phyloP scores from a whole-genome alignment of 352 stramenopile species.

The Phytopythium vexans region DNA sequence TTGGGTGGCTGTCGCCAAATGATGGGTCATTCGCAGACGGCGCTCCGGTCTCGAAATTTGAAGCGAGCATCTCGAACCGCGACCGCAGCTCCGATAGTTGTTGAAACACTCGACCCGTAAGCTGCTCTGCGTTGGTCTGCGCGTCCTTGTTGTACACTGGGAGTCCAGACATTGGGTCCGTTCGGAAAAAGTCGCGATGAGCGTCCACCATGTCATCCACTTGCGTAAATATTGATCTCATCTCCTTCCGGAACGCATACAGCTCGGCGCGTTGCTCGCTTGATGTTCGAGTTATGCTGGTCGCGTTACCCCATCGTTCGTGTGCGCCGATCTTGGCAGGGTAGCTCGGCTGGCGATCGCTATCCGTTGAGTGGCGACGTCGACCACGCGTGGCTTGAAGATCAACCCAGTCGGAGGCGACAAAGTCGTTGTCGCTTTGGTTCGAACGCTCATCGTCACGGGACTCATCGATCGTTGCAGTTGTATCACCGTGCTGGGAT shows the following conservation, averaged over 20 bases:
- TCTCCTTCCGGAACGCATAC: constrained; percentile 58
- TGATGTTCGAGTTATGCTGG: background rate
- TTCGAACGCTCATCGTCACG: background rate
- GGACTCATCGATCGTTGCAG: background rate
- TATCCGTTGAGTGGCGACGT: too few relatives aligned
- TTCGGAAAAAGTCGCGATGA: constrained; percentile 59
- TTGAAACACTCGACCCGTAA: constrained; percentile 38
- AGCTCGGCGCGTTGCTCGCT: constrained; percentile 43
- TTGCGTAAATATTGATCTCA: constrained; percentile 52
- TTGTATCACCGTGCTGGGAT: background rate
- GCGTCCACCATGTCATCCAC: constrained; percentile 67
- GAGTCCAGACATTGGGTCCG: constrained; percentile 33
- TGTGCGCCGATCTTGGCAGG: too few relatives aligned
- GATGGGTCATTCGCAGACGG: background rate
- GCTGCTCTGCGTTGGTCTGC: constrained; percentile 25
- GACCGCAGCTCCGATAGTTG: constrained; percentile 36
- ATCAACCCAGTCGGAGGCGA: too few relatives aligned
- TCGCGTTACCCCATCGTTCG: too few relatives aligned
- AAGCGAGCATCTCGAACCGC: constrained; percentile 32
- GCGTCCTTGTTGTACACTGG: constrained; percentile 21
- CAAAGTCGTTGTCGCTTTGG: constrained; percentile 5
- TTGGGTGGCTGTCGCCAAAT: background rate
- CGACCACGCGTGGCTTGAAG: too few relatives aligned
- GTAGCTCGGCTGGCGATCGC: too few relatives aligned
- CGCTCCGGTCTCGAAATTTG: constrained; percentile 8